Base-by-base conservation (phyloP, 2,329 filamentous ascomycete species). In the Pseudonectria buxi region DNA sequence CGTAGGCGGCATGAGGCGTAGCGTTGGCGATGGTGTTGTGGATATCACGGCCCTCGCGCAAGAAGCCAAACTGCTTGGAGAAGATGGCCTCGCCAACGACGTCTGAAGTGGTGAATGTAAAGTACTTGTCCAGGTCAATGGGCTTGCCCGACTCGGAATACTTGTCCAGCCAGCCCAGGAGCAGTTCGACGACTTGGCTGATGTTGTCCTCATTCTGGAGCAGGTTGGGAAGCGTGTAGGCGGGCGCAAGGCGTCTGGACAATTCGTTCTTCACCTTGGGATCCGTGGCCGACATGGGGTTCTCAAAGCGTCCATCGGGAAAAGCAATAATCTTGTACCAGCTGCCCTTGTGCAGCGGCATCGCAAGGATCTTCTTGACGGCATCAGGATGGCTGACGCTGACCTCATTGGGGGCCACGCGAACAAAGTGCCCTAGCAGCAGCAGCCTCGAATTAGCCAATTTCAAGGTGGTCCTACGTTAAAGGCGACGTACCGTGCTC, bases 331-430 rank as follows among this genome's bases (percentile, higher is more conserved):
- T 33, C 16, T 35, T 33, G 32, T 46, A 46, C 41, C 41, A 46
- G 30, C 32, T 28, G 3, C 24, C 37, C 37, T 46, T 46, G 18
- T 31, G 30, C 4, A 44, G 27, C n/a, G 36, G 30, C 4, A 18
- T 28, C 1, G 29, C 10, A 3, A 44, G 35, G 7, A 46, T 24
- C 9, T 33, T 33, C 15, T 22, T 32, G 30, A 41, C 26, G 14
- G 14, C 35, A 14, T 41, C 39, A 3, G 54, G 45, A 24, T 56
- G 46, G 32, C 52, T 57, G 43, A 66, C 71, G 4, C 64, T 61
- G 7, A 72, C 57, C 44, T 71, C 65, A 40, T 66, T 55, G 3
- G 68, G 67, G 7, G 57, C 58, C 25, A 69, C 49, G 7, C 69
- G 63, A 11, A 72, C 65, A 3, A 71, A 56, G 2, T 57, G 54